These are phyloP conservation scores for Bombardia bombarda DNA, from an alignment of 495 filamentous ascomycete genomes.

Conservation along the genomic window DNA sequence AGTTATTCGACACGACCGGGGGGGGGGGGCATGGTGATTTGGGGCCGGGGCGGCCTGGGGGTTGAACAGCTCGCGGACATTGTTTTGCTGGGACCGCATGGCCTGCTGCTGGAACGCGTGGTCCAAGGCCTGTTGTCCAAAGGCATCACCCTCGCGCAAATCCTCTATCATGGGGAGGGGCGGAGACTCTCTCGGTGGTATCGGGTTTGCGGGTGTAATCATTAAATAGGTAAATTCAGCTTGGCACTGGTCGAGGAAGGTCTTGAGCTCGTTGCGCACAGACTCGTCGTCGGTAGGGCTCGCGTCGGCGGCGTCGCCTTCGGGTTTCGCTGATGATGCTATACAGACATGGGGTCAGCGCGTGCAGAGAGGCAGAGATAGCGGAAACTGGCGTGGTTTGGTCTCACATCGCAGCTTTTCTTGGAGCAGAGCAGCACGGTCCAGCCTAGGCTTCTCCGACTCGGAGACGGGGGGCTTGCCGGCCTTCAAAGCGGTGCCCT, in stretches of 20 bases:
- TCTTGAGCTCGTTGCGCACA: slow-evolving; percentile 48
- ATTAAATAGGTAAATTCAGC: slow-evolving; percentile 59
- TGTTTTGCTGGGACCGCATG: slow-evolving; percentile 33
- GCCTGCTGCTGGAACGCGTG: slow-evolving; percentile 26
- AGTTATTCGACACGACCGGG: slow-evolving; percentile 29
- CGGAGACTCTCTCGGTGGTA: slow-evolving; percentile 48
- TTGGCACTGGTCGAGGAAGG: slow-evolving; percentile 55
- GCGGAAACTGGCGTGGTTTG: no score
- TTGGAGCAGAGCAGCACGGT: slow-evolving; percentile 36
- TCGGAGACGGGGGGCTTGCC: slow-evolving; percentile 15
- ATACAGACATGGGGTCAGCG: background rate
- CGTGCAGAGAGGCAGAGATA: background rate
- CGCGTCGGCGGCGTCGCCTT: slow-evolving; percentile 13
- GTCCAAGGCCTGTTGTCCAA: slow-evolving; percentile 28
- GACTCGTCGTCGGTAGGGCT: slow-evolving; percentile 41
- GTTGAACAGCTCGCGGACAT: slow-evolving; percentile 28
- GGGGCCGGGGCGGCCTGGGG: slow-evolving; percentile 32
- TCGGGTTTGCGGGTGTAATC: slow-evolving; percentile 53
- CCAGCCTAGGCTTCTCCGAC: slow-evolving; percentile 29
- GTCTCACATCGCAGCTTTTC: slow-evolving; percentile 41
- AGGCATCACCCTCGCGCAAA: slow-evolving; percentile 37
- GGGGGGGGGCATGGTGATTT: slow-evolving; percentile 50
- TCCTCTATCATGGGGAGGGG: slow-evolving; percentile 42
- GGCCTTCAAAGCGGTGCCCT: slow-evolving; percentile 40
- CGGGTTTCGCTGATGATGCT: slow-evolving; percentile 18